These are phyloP conservation scores for Ascodesmis nigricans DNA, from an alignment of 495 filamentous ascomycete genomes.

Conservation along the genomic window DNA sequence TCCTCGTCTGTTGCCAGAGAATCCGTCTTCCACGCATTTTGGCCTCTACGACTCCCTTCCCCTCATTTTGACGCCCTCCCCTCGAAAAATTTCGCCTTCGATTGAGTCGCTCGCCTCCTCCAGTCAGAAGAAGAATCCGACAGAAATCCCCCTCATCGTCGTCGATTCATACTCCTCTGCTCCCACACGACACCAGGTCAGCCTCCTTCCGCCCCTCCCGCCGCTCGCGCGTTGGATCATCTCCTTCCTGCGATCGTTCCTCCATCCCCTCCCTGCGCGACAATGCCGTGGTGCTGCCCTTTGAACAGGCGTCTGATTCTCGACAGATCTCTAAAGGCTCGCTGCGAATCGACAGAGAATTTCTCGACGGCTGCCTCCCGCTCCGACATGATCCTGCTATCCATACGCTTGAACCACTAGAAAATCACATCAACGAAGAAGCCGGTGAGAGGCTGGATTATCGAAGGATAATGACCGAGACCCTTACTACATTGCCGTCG, in stretches of 20 bases:
- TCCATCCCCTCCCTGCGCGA: slow-evolving; percentile 12
- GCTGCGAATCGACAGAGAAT: slow-evolving; percentile 13
- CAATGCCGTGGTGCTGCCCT: slow-evolving; percentile 4
- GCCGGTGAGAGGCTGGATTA: slow-evolving; percentile 23
- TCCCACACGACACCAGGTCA: no score
- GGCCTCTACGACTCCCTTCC: no score
- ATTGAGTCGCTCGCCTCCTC: no score
- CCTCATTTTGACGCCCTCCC: no score
- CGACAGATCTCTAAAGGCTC: slow-evolving; percentile 14
- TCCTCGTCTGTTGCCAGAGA: slow-evolving; percentile 2
- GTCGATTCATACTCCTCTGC: no score
- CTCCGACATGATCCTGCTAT: slow-evolving; percentile 23
- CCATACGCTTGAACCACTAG: slow-evolving; percentile 20
- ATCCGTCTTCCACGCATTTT: no score
- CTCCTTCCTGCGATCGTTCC: slow-evolving; percentile 10
- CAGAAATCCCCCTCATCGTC: no score
- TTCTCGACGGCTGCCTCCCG: slow-evolving; percentile 8
- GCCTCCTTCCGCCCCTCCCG: slow-evolving; percentile 7
- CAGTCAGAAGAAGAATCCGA: no score
- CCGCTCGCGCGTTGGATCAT: neutral
- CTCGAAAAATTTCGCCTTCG: no score
- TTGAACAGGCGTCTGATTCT: slow-evolving; percentile 12
- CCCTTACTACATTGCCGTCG: slow-evolving; percentile 19
- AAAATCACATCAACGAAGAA: slow-evolving; percentile 22
- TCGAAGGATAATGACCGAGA: slow-evolving; percentile 23